Base-by-base conservation (phyloP, 805 yeast genomes). In the Candida glaebosa region DNA sequence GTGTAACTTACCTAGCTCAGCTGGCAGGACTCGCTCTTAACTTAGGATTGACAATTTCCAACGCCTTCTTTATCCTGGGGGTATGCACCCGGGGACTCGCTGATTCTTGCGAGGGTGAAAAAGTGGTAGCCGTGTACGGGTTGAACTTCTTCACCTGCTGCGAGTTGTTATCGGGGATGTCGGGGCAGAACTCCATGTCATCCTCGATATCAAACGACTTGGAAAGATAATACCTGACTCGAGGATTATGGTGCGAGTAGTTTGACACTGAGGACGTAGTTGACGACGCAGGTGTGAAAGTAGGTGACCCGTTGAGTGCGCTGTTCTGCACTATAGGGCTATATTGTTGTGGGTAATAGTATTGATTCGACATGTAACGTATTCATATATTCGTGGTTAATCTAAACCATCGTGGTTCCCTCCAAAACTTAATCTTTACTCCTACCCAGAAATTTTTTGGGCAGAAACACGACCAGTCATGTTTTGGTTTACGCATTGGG, bases 101-200 rank as follows among this genome's bases (percentile, higher is more conserved):
- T 9, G 50, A 41, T 8, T 59, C 63, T 43, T 73, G 74, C 12
- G 71, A 66, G 34, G 87, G 87, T 25, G 80, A 76, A 52, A 81
- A 81, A 18, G 80, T 73, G 34, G 76, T 63, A 1, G 86, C 80
- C 2, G 85, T 80, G 55, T 81, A 81, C 4, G 87, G 87, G 56
- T 82, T 81, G 63, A 81, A 82, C 57, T 74, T 79, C 53, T 73
- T 75, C 45, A 61, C 54, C 9, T 46, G 43, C 9, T 46, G 48
- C 32, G 49, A 44, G 22, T 45, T 47, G 18, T 43, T 45, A 17
- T 70, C 73, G 7, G 73, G 71, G 28, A 76, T 77, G 35, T 77
- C 83, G 2, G 85, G 85, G 50, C 85, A 79, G 47, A 79, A 79
- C 56, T 79, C 84, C 51, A 79, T 54, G 55, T 79, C 85, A 52